Evolutionary conservation across 495 filamentous ascomycete genomes (phyloP), one percentile per base, ranked within the genome.

Genomic region (Pyrenula massariospora): DNA sequence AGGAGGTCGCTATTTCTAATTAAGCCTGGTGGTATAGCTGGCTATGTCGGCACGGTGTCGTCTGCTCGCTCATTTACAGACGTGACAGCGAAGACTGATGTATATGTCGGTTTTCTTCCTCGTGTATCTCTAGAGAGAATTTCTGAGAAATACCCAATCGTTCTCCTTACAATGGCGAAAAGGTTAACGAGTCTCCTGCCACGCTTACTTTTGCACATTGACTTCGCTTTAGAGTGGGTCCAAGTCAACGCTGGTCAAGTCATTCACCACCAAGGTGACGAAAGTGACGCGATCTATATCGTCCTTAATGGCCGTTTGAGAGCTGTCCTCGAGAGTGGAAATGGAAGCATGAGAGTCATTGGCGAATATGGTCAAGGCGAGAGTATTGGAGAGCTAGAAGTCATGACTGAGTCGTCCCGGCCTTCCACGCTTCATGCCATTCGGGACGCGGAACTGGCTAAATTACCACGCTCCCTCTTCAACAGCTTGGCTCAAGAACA

Each of bases 281-380:
- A 97, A 58, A 97, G 93, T 66, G 93, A 98, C 69, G 93, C 94
- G 12, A 98, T 98, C 48, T 97, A 98, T 64, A 90, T 98, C 59
- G 94, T 96, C 11, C 76, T 98, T 5, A 98, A 98, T 66, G 93
- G 93, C 10, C 84, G 93, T 10, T 69, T 98, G 22, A 75, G 93
- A 36, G 80, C 88, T 2, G 82, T 97, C 1, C 77, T 88, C 25
- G 90, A 96, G 63, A 77, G 81, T 3, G 73, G 85, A 24, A 84
- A 88, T 54, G 89, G 87, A 0, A 86, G 83, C n/a, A 87, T 95
- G 75, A 86, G 84, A 53, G 91, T 95, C 42, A 81, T 89, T 42
- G 91, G 89, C 11, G 93, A 98, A 66, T 96, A 88, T 64, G 93
- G 94, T 3, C 93, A 98, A 65, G 93, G 93, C 19, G 93, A 98